Base-by-base conservation (phyloP, 106 monocot genomes). In the Agapanthus africanus region DNA sequence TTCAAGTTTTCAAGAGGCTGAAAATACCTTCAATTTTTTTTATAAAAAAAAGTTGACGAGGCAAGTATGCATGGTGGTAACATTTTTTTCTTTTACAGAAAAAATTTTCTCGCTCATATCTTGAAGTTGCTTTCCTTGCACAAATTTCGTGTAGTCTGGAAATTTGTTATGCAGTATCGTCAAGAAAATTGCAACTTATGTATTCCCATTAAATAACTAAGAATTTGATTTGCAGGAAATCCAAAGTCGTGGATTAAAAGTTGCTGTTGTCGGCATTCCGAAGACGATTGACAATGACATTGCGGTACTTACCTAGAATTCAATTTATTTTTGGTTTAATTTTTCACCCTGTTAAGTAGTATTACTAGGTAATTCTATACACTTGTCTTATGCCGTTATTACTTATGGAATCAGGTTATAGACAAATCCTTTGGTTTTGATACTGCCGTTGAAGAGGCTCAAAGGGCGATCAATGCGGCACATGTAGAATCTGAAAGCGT, bases 271-370 rank as follows among this genome's bases (percentile, higher is more conserved):
- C 67, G 88, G 88, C 25, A 74, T 88, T 39, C 88, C 88, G 16
- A 88, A 88, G 79, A 84, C 88, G 14, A 84, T 88, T 67, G 88
- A 88, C 67, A 88, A 88, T 65, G 88, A 88, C 79, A 88, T 88
- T 57, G 81, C 79, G 84, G 88, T 88, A 84, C 65, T 70, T 39
- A 42, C 7, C 18, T 37, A 15, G 35, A 35, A 50, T 76, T 38
- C 18, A 30, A 30, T 16, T 50, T 22, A 9, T 33, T 42, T 65
- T 23, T 3, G 27, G 0, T 63, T 41, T 35, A 10, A 34, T 38
- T 0, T 54, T 41, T 6, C 50, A 59, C 21, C 36, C 10, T 27
- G 13, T 59, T 37, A 4, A 28, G 18, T 11, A 68, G 18, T 51
- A 19, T 28, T 42, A 52, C 37, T 54, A 5, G 3, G 32, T 35